Base-by-base conservation (phyloP, 192 early-diverging fungal genomes). In the Lobosporangium transversale region DNA sequence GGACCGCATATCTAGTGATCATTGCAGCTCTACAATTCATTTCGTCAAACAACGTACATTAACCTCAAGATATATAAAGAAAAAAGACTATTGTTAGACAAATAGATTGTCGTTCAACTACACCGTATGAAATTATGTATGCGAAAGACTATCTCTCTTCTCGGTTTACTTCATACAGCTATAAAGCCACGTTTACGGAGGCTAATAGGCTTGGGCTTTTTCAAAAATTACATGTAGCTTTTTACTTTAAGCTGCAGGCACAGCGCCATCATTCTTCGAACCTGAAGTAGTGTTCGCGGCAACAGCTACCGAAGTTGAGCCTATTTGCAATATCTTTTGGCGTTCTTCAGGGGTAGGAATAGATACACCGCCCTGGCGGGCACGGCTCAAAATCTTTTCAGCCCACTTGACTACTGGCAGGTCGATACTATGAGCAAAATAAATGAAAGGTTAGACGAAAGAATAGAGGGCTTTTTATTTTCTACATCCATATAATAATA, bases 341-440 rank as follows among this genome's bases (percentile, higher is more conserved):
- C 69, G 69, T 12, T 71, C 69, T 24, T 71, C 69, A 1, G 61
- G 60, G n/a, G 12, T 58, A 14, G 66, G 66, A 31, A 68, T 58
- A 12, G 48, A 3, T 9, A 68, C 66, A 27, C 85, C 89, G 11
- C 87, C 91, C 53, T 89, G 82, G 49, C 85, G 85, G 4, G 86
- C 91, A 32, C 85, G 84, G 36, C 80, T 83, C 32, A 95, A 57
- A 23, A 93, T 84, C 45, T 88, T 88, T 79, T 89, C 83, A 2
- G 95, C 95, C 94, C 94, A 96, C 79, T 94, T 94, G 17, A 96
- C 89, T 0, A 97, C 93, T 0, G 95, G 95, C 87, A 91, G 81
- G 70, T 94, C 93, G 51, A 94, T 94, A 54, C 73, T 81, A 60
- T 30, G 7, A 33, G 21, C 42, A 43, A 23, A 44, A 37, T 21